Evolutionary conservation across 768 basidiomycete species (phyloP).

Genomic region (Tulasnella sp.): DNA sequence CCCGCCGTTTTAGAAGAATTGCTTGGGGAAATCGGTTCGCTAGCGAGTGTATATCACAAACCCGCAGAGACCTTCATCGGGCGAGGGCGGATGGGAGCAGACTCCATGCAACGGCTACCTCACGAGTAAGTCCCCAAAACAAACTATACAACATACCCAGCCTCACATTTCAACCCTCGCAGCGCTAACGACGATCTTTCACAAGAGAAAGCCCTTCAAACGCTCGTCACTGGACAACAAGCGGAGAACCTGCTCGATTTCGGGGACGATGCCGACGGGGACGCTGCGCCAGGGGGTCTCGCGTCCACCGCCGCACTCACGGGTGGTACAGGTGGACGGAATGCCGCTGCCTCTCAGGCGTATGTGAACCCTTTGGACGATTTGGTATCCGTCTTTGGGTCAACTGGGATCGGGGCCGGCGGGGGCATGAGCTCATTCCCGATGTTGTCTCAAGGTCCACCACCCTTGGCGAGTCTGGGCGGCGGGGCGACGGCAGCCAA

Average conservation of each 20-base stretch:
- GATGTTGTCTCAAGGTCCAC: conserved; percentile 18
- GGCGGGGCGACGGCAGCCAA: conserved; percentile 20
- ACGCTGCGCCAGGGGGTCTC: conserved; percentile 40
- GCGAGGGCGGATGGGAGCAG: conserved; percentile 75
- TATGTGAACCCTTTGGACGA: conserved; percentile 88
- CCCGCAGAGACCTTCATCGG: conserved; percentile 94
- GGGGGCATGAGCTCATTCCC: conserved; percentile 6
- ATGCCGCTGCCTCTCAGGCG: conserved; percentile 65
- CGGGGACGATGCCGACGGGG: conserved; percentile 54
- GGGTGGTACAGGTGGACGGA: neutral
- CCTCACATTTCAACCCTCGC: conserved; percentile 24
- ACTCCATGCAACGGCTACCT: conserved; percentile 56
- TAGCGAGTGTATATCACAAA: conserved; percentile 96
- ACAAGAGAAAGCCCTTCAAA: conserved; percentile 76
- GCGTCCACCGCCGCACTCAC: conserved; percentile 5
- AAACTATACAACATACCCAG: neutral
- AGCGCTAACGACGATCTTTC: conserved; percentile 59
- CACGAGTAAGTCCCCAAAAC: conserved; percentile 39
- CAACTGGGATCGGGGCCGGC: conserved; percentile 21
- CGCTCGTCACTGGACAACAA: conserved; percentile 82
- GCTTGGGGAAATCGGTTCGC: conserved; percentile 72
- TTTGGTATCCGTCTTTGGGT: conserved; percentile 84
- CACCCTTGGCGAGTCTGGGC: conserved; percentile 19
- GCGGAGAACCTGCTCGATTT: conserved; percentile 94
- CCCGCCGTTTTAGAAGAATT: conserved; percentile 84